phyloP scores from a whole-genome alignment of 208 protist genomes.

The Novymonas esmeraldas region DNA sequence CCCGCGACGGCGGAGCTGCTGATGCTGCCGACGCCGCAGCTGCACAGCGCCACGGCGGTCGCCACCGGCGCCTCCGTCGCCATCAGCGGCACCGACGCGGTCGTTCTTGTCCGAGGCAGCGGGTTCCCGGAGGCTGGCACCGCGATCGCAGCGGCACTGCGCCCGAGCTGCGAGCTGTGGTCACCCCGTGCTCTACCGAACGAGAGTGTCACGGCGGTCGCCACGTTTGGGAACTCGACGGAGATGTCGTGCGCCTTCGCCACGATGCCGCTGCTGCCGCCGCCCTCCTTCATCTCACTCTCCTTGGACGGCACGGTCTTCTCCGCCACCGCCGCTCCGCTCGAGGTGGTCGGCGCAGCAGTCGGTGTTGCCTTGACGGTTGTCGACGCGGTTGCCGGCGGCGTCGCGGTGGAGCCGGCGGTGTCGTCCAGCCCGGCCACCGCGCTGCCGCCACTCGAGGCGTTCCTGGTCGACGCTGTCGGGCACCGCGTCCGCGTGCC shows the following conservation, averaged over 20 bases:
- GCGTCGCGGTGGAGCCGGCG: not conserved
- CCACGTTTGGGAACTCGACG: not conserved
- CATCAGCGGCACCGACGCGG: not conserved
- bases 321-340: not conserved
- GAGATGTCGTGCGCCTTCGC: not conserved
- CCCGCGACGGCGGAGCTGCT: not conserved
- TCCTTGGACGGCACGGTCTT: slow-evolving; percentile 6
- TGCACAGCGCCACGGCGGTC: not conserved
- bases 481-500: slow-evolving; percentile 1
- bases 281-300: slow-evolving; percentile 1
- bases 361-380: not conserved
- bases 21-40: not conserved
- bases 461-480: slow-evolving; percentile 7
- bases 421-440: not conserved
- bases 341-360: not conserved
- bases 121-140: slow-evolving; percentile 2
- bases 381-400: not conserved
- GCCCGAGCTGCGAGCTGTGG: not conserved
- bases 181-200: too few relatives aligned
- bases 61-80: not conserved
- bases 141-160: not conserved
- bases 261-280: not conserved
- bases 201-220: not conserved
- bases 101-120: not conserved
- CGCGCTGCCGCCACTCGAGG: not conserved